Evolutionary conservation across 2,329 filamentous ascomycete species (phyloP).

Genomic region (Trichoderma sp.): DNA sequence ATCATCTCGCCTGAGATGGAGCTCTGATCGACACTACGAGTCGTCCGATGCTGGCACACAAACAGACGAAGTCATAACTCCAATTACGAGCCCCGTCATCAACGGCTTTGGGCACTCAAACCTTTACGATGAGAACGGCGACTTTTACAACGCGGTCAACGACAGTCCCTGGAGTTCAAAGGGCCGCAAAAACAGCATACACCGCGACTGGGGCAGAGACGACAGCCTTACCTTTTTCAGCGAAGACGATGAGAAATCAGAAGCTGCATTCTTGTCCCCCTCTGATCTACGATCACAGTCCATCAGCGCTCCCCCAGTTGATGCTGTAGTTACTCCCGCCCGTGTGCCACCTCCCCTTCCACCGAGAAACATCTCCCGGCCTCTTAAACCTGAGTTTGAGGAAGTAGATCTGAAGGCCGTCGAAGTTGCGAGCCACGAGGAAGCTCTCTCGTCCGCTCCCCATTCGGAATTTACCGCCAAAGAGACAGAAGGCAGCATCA

Average conservation of each 20-base stretch:
- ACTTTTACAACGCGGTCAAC: conserved; percentile 3
- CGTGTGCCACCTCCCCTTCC: conserved; percentile 8
- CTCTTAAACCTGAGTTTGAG: neutral
- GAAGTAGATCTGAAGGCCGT: conserved; percentile 3
- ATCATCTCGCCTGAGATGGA: conserved; percentile 21
- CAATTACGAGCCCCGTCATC: conserved; percentile 3
- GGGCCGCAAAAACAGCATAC: neutral
- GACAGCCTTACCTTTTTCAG: conserved; percentile 4
- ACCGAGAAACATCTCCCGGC: neutral
- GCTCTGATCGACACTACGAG: conserved; percentile 21
- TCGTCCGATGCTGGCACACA: conserved; percentile 30
- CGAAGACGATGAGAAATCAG: conserved; percentile 10
- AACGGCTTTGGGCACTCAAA: neutral
- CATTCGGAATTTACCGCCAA: neutral
- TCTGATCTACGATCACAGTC: neutral
- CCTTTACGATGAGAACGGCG: neutral
- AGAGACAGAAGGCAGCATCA: neutral
- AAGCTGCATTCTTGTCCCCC: neutral
- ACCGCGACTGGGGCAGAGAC: conserved; percentile 7
- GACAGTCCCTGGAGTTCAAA: conserved; percentile 12
- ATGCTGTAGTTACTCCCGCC: neutral
- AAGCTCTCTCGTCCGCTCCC: neutral
- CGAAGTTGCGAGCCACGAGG: neutral
- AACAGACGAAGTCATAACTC: conserved; percentile 24
- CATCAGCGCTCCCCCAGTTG: conserved; percentile 1